These are phyloP conservation scores for Creolimax fragrantissima DNA, from an alignment of 78 protist species.

Conservation along the genomic window DNA sequence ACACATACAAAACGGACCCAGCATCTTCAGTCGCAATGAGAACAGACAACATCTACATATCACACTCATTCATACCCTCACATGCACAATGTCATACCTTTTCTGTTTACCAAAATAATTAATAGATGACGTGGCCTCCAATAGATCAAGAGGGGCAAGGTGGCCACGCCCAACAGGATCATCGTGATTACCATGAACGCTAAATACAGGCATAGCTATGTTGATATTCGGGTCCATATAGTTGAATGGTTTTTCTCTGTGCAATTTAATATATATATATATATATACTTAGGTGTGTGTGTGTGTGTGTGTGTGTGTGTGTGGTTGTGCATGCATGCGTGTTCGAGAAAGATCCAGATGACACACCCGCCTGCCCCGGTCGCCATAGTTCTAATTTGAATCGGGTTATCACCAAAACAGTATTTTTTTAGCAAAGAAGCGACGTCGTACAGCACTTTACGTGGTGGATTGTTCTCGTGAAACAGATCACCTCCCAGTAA, in stretches of 20 bases:
- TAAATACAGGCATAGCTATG: constrained; percentile 88
- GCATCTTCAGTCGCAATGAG: neutral
- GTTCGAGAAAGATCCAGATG: no score
- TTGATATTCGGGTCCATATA: constrained; percentile 90
- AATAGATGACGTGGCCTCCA: constrained; percentile 60
- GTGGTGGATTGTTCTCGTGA: constrained; percentile 93
- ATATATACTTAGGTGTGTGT: no score
- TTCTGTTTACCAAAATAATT: constrained; percentile 85
- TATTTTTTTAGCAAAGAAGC: neutral
- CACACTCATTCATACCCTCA: neutral
- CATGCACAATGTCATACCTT: neutral
- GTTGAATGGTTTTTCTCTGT: constrained; percentile 56
- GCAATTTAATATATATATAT: no score
- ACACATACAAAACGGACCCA: no score
- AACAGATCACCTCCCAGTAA: constrained; percentile 96
- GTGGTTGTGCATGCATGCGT: no score
- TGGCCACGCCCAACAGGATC: constrained; percentile 93
- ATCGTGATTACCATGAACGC: constrained; percentile 98
- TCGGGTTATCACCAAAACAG: neutral
- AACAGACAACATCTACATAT: neutral
- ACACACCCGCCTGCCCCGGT: neutral
- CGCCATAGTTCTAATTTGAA: neutral
- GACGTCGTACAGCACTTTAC: constrained; percentile 3
- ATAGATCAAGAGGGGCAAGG: constrained; percentile 75
- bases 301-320: no score